Percentiles rank a stretch among this genome's conserved stretches.
Conservation (phyloP, 768 basidiomycete species). For the Suillus discolor region DNA sequence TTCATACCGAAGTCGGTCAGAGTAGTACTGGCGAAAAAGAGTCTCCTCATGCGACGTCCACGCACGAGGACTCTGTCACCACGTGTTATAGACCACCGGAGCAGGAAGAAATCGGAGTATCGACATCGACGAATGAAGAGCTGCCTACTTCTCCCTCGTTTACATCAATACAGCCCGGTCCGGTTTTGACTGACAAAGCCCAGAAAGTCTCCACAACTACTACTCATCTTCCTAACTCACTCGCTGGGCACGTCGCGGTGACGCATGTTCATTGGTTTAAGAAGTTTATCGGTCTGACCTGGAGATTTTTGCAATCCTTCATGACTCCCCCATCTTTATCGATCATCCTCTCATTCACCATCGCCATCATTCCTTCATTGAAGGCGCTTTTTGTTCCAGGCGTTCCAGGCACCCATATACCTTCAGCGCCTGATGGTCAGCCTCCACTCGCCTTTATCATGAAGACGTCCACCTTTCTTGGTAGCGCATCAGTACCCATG, state of each 20-base stretch:
- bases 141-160: neutral
- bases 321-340: constrained; percentile 52
- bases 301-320: constrained; percentile 38
- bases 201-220: too few relatives aligned
- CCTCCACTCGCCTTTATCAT: constrained; percentile 66
- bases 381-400: constrained; percentile 60
- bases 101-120: neutral
- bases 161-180: neutral
- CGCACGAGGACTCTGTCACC: neutral
- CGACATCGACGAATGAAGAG: neutral
- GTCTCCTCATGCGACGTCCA: neutral
- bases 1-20: neutral
- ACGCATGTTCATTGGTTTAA: constrained; percentile 4
- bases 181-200: neutral
- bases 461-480: constrained; percentile 60
- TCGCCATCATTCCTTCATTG: constrained; percentile 56
- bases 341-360: constrained; percentile 55
- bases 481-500: constrained; percentile 63
- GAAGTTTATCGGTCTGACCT: neutral
- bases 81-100: neutral
- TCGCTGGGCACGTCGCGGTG: neutral
- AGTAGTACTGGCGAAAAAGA: neutral
- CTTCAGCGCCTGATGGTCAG: constrained; percentile 62
- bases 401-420: constrained; percentile 45
- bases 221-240: too few relatives aligned